phyloP scores from a whole-genome alignment of 225 moss, liverwort and hornwort species.

The Ulota crispa region DNA sequence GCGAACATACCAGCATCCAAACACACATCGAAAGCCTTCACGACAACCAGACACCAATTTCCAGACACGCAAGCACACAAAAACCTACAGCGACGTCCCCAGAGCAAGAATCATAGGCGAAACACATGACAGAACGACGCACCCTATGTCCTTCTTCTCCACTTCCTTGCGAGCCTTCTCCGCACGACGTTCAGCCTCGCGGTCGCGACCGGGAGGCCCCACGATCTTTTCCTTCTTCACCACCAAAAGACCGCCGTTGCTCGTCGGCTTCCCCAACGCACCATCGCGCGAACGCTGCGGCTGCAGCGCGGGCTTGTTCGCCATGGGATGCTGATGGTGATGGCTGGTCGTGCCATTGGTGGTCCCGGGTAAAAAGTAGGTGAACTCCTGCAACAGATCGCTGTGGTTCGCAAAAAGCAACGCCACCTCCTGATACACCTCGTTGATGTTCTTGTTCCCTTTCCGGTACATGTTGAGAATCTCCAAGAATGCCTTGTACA shows the following conservation, averaged over 20 bases:
- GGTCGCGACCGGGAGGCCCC: constrained; percentile 42
- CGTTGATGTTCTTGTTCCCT: constrained; percentile 78
- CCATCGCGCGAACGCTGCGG: constrained; percentile 46
- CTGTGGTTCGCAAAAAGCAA: constrained; percentile 65
- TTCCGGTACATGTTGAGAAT: constrained; percentile 95
- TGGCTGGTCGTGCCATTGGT: constrained; percentile 1
- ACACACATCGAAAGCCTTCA: not conserved
- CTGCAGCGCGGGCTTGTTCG: constrained; percentile 39
- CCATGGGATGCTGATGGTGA: constrained; percentile 7
- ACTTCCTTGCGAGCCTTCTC: constrained; percentile 46
- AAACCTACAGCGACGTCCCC: not conserved
- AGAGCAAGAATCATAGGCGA: not conserved
- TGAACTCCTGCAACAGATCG: constrained; percentile 93
- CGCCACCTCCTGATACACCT: constrained; percentile 94
- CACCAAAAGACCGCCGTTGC: constrained; percentile 43
- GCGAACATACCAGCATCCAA: no score
- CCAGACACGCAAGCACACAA: not conserved
- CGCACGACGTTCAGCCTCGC: constrained; percentile 46
- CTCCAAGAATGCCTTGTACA: constrained; percentile 95
- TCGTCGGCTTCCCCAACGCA: constrained; percentile 27
- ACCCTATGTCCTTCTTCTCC: constrained; percentile 49
- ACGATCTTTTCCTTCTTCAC: constrained; percentile 70
- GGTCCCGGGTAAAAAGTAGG: constrained; percentile 83
- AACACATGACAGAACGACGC: not conserved
- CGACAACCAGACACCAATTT: not conserved